These are phyloP conservation scores for Phylloporus rhodoxanthus DNA, from an alignment of 768 basidiomycete species.

Conservation along the genomic window DNA sequence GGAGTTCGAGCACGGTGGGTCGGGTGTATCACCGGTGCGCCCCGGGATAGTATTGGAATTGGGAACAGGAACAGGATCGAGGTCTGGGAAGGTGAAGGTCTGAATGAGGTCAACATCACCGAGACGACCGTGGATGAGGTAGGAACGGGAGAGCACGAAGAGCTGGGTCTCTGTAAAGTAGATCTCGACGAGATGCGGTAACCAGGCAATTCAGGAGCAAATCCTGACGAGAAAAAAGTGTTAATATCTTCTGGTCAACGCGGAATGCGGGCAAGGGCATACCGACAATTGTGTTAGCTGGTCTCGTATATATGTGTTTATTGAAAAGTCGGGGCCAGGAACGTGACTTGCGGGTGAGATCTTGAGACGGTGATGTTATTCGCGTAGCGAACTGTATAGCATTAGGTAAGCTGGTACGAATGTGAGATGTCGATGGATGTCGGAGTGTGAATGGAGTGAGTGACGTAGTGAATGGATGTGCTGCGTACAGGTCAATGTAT, in stretches of 20 bases:
- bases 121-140: conserved; percentile 8
- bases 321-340: too few relatives aligned
- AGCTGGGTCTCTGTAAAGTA: conserved; percentile 13
- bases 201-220: conserved; percentile 14
- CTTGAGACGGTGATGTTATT: too few relatives aligned
- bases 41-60: not conserved
- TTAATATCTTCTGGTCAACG: not conserved
- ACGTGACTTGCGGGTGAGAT: too few relatives aligned
- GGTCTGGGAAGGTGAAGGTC: conserved; percentile 17
- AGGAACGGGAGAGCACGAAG: conserved; percentile 13
- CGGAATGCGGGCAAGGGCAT: not conserved
- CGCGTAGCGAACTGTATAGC: too few relatives aligned
- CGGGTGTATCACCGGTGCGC: not conserved
- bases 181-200: conserved; percentile 15
- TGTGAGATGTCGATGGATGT: too few relatives aligned
- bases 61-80: not conserved
- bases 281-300: too few relatives aligned
- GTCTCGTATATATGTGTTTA: too few relatives aligned
- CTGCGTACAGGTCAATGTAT: too few relatives aligned
- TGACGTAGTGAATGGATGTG: too few relatives aligned
- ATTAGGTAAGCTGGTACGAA: too few relatives aligned
- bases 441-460: too few relatives aligned
- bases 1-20: conserved; percentile 14
- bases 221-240: conserved; percentile 1
- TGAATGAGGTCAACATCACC: conserved; percentile 17